Evolutionary conservation across 495 filamentous ascomycete species (phyloP), one percentile per base, ranked within the genome.

Genomic region (Talaromyces borbonicus): DNA sequence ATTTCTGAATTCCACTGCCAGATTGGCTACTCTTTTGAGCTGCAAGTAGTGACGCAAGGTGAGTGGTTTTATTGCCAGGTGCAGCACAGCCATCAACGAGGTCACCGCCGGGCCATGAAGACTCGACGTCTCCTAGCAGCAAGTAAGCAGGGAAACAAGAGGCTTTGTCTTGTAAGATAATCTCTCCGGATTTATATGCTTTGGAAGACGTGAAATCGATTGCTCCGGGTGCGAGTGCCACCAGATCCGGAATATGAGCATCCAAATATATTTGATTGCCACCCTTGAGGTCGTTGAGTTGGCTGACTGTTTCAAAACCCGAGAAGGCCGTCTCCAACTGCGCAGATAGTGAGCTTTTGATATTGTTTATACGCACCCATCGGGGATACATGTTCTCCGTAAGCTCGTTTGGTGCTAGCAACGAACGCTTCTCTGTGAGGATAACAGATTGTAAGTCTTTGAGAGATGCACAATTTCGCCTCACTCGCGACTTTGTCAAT

Each of bases 61-160:
- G 92, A 3, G 92, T 96, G 1, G 92, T 96, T 62, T 98, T 98
- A 56, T 98, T 98, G 7, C 92, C 92, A 5, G 92, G 92, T 5
- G 92, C 92, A 0, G 92, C 83, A 57, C 90, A 95, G 1, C 86
- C 84, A 64, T 98, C 92, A 4, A 97, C 71, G 15, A 95, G 65
- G 49, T 90, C 79, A 2, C 84, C 87, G 46, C 79, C 71, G 49
- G 53, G 58, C 4, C 53, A 19, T 31, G 56, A 42, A 6, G 37
- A 27, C 40, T 69, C 60, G 40, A 70, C 67, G 3, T 68, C 51
- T 43, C 88, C 77, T 0, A 96, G 65, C 3, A 72, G 42, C 0
- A 98, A 67, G 56, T 87, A 85, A 0, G 90, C 92, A 4, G 92
- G 90, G 52, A 98, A 95, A 53, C 92, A 98, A 0, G 87, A 94